Conservation (phyloP, 495 filamentous ascomycete species). For the Penicillium angulare region DNA sequence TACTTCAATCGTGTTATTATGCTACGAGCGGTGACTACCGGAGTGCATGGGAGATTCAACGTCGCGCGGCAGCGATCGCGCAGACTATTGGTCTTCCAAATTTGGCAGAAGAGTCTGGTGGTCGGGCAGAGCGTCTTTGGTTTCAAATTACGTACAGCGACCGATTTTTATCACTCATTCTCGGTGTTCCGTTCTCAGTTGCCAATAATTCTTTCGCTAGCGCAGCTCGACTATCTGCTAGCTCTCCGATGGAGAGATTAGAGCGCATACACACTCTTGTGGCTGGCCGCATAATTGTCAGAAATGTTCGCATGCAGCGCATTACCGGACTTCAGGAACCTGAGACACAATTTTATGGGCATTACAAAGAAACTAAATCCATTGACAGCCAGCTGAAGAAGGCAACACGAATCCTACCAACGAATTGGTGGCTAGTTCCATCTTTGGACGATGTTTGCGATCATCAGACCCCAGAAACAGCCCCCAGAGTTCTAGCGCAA, state of each 20-base stretch:
- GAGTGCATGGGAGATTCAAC: conserved; percentile 39
- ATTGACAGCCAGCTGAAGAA: conserved; percentile 42
- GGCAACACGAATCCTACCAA: conserved; percentile 32
- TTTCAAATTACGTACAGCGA: conserved; percentile 41
- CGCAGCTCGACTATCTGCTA: conserved; percentile 22
- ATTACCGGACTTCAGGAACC: conserved; percentile 16
- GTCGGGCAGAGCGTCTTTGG: conserved; percentile 36
- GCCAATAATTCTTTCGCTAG: conserved; percentile 24
- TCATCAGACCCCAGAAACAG: conserved; percentile 14
- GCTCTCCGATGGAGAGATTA: conserved; percentile 30
- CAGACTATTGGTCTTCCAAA: conserved; percentile 33
- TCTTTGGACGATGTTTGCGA: conserved; percentile 9
- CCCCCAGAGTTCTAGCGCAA: conserved; percentile 37
- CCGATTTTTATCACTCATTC: conserved; percentile 42
- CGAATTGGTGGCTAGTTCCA: conserved; percentile 36
- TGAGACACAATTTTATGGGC: conserved; percentile 22
- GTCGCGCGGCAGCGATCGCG: conserved; percentile 42
- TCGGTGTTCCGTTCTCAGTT: conserved; percentile 45
- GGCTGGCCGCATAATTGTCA: conserved; percentile 33
- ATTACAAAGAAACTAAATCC: conserved; percentile 33
- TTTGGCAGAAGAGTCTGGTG: background rate
- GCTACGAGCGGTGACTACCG: conserved; percentile 42
- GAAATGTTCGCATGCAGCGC: conserved; percentile 46
- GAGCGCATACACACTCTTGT: conserved; percentile 30
- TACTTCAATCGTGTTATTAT: conserved; percentile 42